Evolutionary conservation across 352 stramenopile genomes (phyloP).

Genomic region (Globisporangium splendens): DNA sequence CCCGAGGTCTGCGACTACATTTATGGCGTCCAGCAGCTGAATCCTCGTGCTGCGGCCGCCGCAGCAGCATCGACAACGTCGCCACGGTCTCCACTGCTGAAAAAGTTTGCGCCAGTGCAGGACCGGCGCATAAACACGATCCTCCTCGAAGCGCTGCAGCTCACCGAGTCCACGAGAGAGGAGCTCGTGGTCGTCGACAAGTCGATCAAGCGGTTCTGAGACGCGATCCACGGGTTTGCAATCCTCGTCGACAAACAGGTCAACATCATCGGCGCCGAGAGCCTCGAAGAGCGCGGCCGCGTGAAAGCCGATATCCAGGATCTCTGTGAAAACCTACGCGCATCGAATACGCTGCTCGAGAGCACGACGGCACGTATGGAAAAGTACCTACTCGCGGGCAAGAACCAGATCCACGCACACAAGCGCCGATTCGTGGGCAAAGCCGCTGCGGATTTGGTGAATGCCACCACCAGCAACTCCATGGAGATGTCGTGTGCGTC

Average conservation of each 20-base stretch:
- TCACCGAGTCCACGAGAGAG: slow-evolving; percentile 58
- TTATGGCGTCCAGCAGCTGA: slow-evolving; percentile 4
- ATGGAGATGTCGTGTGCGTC: slow-evolving; percentile 1
- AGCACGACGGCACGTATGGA: slow-evolving; percentile 60
- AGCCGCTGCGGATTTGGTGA: slow-evolving; percentile 16
- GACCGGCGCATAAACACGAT: slow-evolving; percentile 55
- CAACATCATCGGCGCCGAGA: slow-evolving; percentile 49
- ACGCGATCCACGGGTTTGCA: slow-evolving; percentile 59
- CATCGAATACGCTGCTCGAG: slow-evolving; percentile 48
- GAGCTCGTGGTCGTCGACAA: slow-evolving; percentile 55
- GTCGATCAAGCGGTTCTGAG: slow-evolving; percentile 49
- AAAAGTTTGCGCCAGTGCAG: slow-evolving; percentile 56
- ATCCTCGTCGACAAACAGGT: slow-evolving; percentile 78
- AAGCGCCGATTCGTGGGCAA: slow-evolving; percentile 36
- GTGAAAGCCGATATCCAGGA: slow-evolving; percentile 64
- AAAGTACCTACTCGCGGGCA: slow-evolving; percentile 35
- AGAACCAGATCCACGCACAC: slow-evolving; percentile 53
- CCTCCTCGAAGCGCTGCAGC: slow-evolving; percentile 57
- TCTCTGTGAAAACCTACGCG: slow-evolving; percentile 50
- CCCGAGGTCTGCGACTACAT: not conserved
- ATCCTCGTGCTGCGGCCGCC: not conserved
- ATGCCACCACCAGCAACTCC: slow-evolving; percentile 8
- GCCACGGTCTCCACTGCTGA: slow-evolving; percentile 41
- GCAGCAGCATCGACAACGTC: not conserved
- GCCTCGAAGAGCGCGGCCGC: slow-evolving; percentile 35